These are phyloP conservation scores for Lactifluus subvellereus DNA, from an alignment of 768 basidiomycete species.

Conservation along the genomic window DNA sequence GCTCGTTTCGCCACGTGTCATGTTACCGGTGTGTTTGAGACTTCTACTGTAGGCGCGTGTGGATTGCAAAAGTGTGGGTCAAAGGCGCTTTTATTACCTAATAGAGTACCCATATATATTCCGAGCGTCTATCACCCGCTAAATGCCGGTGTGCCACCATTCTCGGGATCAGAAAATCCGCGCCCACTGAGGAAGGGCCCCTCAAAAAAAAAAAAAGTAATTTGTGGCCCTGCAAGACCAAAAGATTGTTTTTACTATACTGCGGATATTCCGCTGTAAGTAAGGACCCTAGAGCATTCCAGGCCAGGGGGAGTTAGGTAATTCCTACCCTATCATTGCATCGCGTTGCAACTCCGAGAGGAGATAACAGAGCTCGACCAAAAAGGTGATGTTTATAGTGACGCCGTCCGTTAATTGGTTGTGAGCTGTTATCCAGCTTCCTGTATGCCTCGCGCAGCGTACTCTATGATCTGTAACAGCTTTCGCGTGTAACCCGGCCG, in stretches of 20 bases:
- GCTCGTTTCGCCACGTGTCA: slow-evolving; percentile 18
- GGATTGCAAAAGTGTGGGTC: slow-evolving; percentile 18
- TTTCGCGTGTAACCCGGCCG: not conserved
- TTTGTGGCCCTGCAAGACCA: slow-evolving; percentile 1
- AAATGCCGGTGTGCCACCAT: slow-evolving; percentile 6
- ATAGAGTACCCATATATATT: slow-evolving; percentile 7
- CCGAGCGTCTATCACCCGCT: slow-evolving; percentile 6
- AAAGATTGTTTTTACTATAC: not conserved
- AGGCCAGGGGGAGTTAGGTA: slow-evolving; percentile 17
- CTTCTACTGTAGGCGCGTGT: not conserved
- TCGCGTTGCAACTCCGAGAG: slow-evolving; percentile 8
- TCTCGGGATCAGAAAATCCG: slow-evolving; percentile 7
- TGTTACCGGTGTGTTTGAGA: slow-evolving; percentile 10
- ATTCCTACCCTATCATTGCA: slow-evolving; percentile 11
- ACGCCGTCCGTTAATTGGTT: not conserved
- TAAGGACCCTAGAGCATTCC: slow-evolving; percentile 4
- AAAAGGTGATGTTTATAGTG: not conserved
- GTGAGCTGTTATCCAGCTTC: not conserved
- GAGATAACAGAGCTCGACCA: slow-evolving; percentile 3
- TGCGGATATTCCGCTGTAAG: slow-evolving; percentile 1
- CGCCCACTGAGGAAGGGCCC: not conserved
- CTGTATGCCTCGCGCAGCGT: not conserved
- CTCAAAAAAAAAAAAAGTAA: not conserved
- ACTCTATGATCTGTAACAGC: not conserved
- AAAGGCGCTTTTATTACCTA: slow-evolving; percentile 19